These are phyloP conservation scores for Coprinopsis sp. DNA, from an alignment of 768 basidiomycete genomes.

Conservation along the genomic window DNA sequence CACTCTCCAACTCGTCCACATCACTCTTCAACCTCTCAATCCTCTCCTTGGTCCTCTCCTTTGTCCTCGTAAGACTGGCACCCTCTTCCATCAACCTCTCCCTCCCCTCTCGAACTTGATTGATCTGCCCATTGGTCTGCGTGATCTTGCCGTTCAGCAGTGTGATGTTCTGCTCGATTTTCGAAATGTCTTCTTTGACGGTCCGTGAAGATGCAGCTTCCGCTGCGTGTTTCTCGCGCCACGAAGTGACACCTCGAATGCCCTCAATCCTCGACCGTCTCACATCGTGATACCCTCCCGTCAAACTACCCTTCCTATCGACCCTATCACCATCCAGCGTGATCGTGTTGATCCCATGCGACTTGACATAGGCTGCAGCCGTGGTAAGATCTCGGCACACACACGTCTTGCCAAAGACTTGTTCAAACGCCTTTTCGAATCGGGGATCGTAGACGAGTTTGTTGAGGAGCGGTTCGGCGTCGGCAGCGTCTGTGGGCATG, in stretches of 20 bases:
- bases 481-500: slow-evolving; percentile 59
- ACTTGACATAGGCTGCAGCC: slow-evolving; percentile 91
- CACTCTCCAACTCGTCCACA: slow-evolving; percentile 66
- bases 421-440: slow-evolving; percentile 84
- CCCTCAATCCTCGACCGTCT: slow-evolving; percentile 87
- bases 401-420: slow-evolving; percentile 96
- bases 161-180: slow-evolving; percentile 85
- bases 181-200: slow-evolving; percentile 64
- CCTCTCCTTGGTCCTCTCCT: slow-evolving; percentile 60
- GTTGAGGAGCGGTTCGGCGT: slow-evolving; percentile 75
- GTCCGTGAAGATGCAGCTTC: slow-evolving; percentile 65
- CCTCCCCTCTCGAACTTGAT: slow-evolving; percentile 62
- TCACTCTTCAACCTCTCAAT: slow-evolving; percentile 62
- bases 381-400: slow-evolving; percentile 91
- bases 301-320: slow-evolving; percentile 92
- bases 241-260: slow-evolving; percentile 69
- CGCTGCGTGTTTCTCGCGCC: slow-evolving; percentile 66
- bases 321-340: slow-evolving; percentile 97
- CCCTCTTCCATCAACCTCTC: slow-evolving; percentile 66
- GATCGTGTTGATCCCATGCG: slow-evolving; percentile 93
- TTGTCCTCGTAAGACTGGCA: slow-evolving; percentile 54
- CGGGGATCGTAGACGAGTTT: slow-evolving; percentile 73
- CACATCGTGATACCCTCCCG: slow-evolving; percentile 94
- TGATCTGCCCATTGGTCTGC: slow-evolving; percentile 63
- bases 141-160: slow-evolving; percentile 67